phyloP scores from a whole-genome alignment of 2,329 filamentous ascomycete genomes.

The Chrysoporthe deuterocubensis region DNA sequence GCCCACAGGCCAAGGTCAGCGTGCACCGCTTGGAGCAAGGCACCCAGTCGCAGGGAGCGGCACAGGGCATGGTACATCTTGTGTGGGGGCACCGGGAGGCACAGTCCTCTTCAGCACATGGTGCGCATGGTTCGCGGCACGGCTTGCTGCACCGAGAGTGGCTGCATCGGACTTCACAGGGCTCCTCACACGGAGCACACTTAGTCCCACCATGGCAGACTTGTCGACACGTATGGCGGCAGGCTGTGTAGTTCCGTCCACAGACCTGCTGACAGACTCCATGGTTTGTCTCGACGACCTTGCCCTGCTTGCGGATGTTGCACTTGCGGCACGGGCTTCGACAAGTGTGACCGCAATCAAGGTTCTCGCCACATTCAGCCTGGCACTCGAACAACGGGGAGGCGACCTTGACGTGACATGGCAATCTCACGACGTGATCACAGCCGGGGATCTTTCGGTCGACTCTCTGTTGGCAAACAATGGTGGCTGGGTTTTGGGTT shows the following conservation, averaged over 20 bases:
- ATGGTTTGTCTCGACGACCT: slow-evolving; percentile 45
- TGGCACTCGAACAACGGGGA: slow-evolving; percentile 50
- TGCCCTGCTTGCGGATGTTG: slow-evolving; percentile 39
- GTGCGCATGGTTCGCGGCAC: slow-evolving; percentile 64
- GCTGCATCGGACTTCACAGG: slow-evolving; percentile 60
- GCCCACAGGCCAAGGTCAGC: slow-evolving; percentile 58
- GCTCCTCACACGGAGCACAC: slow-evolving; percentile 52
- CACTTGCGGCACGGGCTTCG: slow-evolving; percentile 54
- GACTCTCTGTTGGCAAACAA: slow-evolving; percentile 55
- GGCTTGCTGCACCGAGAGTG: slow-evolving; percentile 59
- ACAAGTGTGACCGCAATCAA: slow-evolving; percentile 65
- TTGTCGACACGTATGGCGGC: slow-evolving; percentile 56
- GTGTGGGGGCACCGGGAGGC: slow-evolving; percentile 44
- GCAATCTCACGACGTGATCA: slow-evolving; percentile 53
- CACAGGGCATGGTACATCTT: slow-evolving; percentile 59
- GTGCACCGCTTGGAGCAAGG: slow-evolving; percentile 67
- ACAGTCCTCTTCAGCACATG: slow-evolving; percentile 61
- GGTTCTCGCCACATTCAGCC: slow-evolving; percentile 47
- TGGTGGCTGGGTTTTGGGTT: slow-evolving; percentile 46
- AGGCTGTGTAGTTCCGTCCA: slow-evolving; percentile 55
- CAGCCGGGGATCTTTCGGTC: slow-evolving; percentile 57
- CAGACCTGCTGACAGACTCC: slow-evolving; percentile 53
- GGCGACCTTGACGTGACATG: slow-evolving; percentile 54
- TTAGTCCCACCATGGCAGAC: slow-evolving; percentile 55
- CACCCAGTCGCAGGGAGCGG: slow-evolving; percentile 68